Percentiles rank a stretch among this genome's conserved stretches.
Evolutionary conservation across 75 land plant species (phyloP).

Genomic region (Adiantum capillusveneris): DNA sequence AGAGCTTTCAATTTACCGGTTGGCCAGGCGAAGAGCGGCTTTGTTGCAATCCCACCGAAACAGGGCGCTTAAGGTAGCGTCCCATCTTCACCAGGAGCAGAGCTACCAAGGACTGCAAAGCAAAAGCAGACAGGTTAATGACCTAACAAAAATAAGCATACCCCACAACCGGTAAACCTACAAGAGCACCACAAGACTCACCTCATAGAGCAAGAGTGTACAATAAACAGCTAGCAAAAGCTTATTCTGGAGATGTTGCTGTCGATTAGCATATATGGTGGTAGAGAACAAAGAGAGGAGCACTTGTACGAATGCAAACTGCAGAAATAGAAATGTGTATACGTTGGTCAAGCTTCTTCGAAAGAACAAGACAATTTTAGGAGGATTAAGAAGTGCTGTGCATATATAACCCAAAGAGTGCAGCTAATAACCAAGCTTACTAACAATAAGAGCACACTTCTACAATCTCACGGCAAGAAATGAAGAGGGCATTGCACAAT

Average conservation of each 20-base stretch:
- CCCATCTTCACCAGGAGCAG: slow-evolving; percentile 6
- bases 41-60: background rate
- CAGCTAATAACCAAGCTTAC: background rate
- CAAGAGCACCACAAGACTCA: slow-evolving; percentile 1
- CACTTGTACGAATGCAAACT: slow-evolving; percentile 7
- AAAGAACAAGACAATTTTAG: no score
- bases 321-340: no score
- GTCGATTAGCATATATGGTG: slow-evolving; percentile 3
- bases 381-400: background rate
- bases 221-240: slow-evolving; percentile 6
- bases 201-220: slow-evolving; percentile 3
- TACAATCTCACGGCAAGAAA: no score
- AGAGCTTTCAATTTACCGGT: no score
- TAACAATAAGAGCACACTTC: no score
- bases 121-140: no score
- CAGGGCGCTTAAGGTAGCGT: background rate
- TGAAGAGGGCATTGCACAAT: no score
- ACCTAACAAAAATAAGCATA: no score
- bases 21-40: background rate
- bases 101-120: slow-evolving; percentile 2
- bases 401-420: background rate
- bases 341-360: no score
- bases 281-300: slow-evolving; percentile 5
- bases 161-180: no score
- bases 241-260: slow-evolving; percentile 3